Base-by-base conservation (phyloP, 1,284 basidiomycete genomes). In the Trametes sp. region DNA sequence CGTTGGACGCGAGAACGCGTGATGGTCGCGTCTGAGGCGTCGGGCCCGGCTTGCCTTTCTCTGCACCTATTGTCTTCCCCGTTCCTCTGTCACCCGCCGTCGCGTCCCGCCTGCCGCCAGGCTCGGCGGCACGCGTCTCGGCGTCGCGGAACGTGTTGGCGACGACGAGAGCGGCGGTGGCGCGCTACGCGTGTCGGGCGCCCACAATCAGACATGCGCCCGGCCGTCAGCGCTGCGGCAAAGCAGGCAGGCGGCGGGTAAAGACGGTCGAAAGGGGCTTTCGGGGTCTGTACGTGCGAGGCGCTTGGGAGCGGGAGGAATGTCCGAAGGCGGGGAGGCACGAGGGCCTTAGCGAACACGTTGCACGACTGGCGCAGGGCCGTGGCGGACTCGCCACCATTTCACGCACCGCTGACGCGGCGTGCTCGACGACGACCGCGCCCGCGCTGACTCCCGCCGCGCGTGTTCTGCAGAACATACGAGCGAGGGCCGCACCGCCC, bases 1-100 rank as follows among this genome's bases (percentile, higher is more conserved):
- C 57, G 56, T 57, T 62, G 55, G 60, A 60, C 60, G 65, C 59
- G 65, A 59, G 59, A 67, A 64, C 62, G 59, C 60, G 60, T 63
- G 63, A 67, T 54, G 60, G 45, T 23, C 45, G 38, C 35, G 60
- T 11, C 45, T 36, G 13, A 7, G 13, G 11, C 13, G 35, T 19
- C 23, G 65, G 65, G 24, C 51, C 60, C 41, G n/a, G 31, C 56
- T 55, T 67, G 50, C 65, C 62, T 54, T 46, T 60, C 59, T 64
- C 54, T 54, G 46, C 31, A 21, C 31, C 23, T 8, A 60, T 61
- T 53, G 60, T 44, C 38, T 54, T 41, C 26, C 46, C 29, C 21
- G 41, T 46, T 28, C 63, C 45, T 54, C 42, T 54, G 33, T 42
- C 46, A 45, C 53, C 31, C 9, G 36, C 24, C 57, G 50, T 21